Evolutionary conservation across 2,329 filamentous ascomycete species (phyloP), one percentile per base, ranked within the genome.

Genomic region (Phyllosticta citribraziliensis): DNA sequence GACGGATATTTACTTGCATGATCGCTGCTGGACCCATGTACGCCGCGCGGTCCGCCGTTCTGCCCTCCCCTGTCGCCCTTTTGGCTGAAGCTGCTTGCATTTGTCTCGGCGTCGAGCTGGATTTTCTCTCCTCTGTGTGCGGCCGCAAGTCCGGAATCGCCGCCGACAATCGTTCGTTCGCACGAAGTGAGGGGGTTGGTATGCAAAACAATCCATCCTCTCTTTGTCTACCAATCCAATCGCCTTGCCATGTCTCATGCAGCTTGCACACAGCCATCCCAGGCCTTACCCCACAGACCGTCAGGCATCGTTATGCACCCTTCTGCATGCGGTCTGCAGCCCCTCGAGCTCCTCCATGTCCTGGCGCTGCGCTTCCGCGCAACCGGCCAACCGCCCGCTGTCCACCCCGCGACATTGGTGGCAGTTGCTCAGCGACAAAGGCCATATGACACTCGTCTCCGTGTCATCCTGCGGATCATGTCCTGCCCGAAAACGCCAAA

Each of bases 151-250:
- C 40, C 40, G 40, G 35, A 40, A 12, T 40, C 11, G 35, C 35
- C 35, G 35, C 35, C 40, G 6, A 47, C 14, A 47, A n/a, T 47
- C 2, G 40, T 60, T 60, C 33, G 58, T 30, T 25, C 47, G 50
- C 35, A 35, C 20, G 40, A 60, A 17, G 58, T 54, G 58, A 60
- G 58, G 58, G 58, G 58, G 58, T 47, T 56, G 53, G 52, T 12
- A 55, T 35, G 55, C 58, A 60, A 60, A 60, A 60, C 58, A 60
- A 56, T 60, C 52, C 40, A n/a, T 47, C 40, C 40, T 60, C 58
- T 60, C 58, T 60, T 60, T 60, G 58, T 60, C 58, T 33, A 35
- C 40, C 27, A 54, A 40, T 51, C 40, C 27, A 54, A 40, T 51
- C 5, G 40, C 40, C 17, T 47, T 47, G 40, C 56, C 56, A 52